Evolutionary conservation across 2,329 filamentous ascomycete species (phyloP).

Genomic region (Penicillium sp.): DNA sequence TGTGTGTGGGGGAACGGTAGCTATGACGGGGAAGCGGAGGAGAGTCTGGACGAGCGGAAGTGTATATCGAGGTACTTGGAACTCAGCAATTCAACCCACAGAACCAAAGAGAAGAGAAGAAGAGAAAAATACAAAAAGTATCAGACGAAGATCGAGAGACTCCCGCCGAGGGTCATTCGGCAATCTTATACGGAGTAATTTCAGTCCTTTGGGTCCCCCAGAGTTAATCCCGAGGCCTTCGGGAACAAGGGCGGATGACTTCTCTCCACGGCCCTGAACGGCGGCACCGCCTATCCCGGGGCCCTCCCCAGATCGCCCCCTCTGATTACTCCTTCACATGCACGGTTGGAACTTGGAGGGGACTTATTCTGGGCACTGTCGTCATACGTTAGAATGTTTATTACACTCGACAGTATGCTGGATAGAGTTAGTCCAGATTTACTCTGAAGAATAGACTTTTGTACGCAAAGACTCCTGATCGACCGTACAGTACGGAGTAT

Average conservation of each 20-base stretch:
- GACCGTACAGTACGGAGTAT: no score
- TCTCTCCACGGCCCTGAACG: conserved; percentile 8
- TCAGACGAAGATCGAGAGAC: conserved; percentile 2
- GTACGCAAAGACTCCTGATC: no score
- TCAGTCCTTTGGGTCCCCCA: neutral
- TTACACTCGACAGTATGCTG: neutral
- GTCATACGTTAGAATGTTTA: conserved; percentile 15
- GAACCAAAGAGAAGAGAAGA: neutral
- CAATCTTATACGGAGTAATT: conserved; percentile 18
- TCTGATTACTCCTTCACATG: conserved; percentile 21
- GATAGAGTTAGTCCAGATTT: neutral
- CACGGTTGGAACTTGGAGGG: no score
- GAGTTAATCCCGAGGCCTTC: conserved; percentile 31
- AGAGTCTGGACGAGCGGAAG: conserved; percentile 42
- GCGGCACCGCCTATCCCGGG: neutral
- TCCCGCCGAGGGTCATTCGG: conserved; percentile 12
- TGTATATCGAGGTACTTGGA: conserved; percentile 2
- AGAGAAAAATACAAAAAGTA: neutral
- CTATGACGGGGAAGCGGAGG: conserved; percentile 42
- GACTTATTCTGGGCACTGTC: conserved; percentile 9
- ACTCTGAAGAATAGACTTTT: neutral
- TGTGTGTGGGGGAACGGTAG: conserved; percentile 25
- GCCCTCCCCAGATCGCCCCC: conserved; percentile 18
- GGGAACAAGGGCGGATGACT: conserved; percentile 29
- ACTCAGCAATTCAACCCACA: neutral